phyloP scores from a whole-genome alignment of 2,329 filamentous ascomycete genomes.

The Trichoderma brevicompactum region DNA sequence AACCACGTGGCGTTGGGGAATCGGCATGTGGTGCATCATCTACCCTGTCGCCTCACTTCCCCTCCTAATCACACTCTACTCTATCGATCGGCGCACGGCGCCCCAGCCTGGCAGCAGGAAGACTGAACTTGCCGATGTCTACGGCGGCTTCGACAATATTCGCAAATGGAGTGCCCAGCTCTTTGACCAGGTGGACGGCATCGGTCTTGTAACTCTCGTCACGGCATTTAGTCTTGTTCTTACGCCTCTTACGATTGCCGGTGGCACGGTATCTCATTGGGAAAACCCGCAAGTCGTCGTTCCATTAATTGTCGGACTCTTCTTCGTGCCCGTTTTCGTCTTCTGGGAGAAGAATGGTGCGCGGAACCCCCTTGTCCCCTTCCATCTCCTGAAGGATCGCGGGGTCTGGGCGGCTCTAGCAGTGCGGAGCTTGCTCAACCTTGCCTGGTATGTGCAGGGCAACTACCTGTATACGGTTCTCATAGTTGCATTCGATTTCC shows the following conservation, averaged over 20 bases:
- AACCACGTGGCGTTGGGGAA: conserved; percentile 64
- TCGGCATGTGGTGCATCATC: conserved; percentile 67
- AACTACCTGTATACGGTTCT: conserved; percentile 65
- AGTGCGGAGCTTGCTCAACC: conserved; percentile 55
- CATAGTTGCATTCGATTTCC: conserved; percentile 61
- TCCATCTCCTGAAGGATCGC: conserved; percentile 61
- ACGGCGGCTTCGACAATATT: conserved; percentile 4
- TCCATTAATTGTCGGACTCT: conserved; percentile 56
- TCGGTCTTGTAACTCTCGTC: conserved; percentile 54
- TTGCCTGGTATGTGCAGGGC: conserved; percentile 61
- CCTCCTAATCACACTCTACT: conserved; percentile 51
- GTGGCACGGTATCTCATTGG: conserved; percentile 55
- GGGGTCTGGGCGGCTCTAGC: conserved; percentile 64
- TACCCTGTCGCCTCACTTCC: conserved; percentile 61
- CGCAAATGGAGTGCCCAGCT: conserved; percentile 49
- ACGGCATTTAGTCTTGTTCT: conserved; percentile 53
- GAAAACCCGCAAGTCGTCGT: conserved; percentile 54
- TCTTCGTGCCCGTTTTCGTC: conserved; percentile 54
- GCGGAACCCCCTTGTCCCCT: conserved; percentile 59
- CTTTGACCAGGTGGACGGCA: conserved; percentile 59
- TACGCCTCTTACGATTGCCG: conserved; percentile 59
- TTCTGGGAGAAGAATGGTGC: conserved; percentile 57
- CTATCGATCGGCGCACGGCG: conserved; percentile 38
- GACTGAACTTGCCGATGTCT: conserved; percentile 2
- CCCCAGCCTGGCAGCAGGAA: not conserved